Evolutionary conservation across 1,284 basidiomycete species (phyloP).

Genomic region (Papiliotrema fonsecae): DNA sequence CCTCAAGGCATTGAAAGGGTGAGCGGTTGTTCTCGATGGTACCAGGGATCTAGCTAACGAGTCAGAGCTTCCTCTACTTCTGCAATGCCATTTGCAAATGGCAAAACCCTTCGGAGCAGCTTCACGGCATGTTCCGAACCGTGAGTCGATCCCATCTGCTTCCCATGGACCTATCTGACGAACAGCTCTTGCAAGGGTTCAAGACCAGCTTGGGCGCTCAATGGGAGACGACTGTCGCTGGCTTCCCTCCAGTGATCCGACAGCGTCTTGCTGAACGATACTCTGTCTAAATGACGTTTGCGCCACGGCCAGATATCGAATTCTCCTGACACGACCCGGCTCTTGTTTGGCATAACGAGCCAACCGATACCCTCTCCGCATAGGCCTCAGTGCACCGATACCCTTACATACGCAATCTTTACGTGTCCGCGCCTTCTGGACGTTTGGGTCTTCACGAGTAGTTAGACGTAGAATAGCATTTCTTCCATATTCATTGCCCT

Average conservation of each 20-base stretch:
- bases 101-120: constrained; percentile 79
- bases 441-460: background rate
- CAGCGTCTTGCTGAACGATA: constrained; percentile 45
- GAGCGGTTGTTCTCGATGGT: constrained; percentile 23
- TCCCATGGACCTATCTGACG: background rate
- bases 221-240: constrained; percentile 35
- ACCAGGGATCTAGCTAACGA: background rate
- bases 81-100: constrained; percentile 95
- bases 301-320: background rate
- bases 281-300: constrained; percentile 32
- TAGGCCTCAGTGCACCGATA: constrained; percentile 14
- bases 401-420: constrained; percentile 26
- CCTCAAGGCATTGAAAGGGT: constrained; percentile 85
- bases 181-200: constrained; percentile 45
- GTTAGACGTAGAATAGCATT: background rate
- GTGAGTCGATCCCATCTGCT: constrained; percentile 26
- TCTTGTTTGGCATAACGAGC: background rate
- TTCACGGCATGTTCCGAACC: constrained; percentile 82
- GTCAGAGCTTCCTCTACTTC: constrained; percentile 84
- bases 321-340: no score
- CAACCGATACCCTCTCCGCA: constrained; percentile 3
- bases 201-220: constrained; percentile 39
- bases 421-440: no score
- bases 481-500: no score
- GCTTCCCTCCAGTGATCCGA: constrained; percentile 43